Conservation (phyloP, 73 alveolate species). For the Stentor coeruleus region DNA sequence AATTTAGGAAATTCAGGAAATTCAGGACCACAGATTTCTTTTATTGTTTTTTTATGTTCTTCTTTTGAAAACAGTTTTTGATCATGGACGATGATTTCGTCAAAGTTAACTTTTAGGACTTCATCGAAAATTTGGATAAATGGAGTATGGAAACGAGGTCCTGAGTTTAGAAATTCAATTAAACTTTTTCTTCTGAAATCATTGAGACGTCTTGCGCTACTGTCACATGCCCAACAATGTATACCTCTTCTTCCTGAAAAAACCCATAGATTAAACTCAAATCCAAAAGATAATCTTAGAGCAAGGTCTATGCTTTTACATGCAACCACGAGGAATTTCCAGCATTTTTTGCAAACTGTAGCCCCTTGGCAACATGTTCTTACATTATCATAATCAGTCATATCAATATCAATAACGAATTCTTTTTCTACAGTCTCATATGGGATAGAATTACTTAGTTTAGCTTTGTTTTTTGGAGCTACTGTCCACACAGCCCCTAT, state of each 20-base stretch:
- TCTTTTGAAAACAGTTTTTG: background rate
- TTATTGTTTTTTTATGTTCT: background rate
- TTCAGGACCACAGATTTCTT: background rate
- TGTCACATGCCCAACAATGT: conserved; percentile 98
- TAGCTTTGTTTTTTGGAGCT: conserved; percentile 61
- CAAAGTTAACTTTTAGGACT: background rate
- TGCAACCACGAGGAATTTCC: conserved; percentile 91
- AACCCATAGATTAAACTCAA: conserved; percentile 77
- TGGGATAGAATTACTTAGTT: conserved; percentile 14
- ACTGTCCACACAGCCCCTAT: conserved; percentile 89
- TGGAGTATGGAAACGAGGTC: conserved; percentile 15
- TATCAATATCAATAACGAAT: conserved; percentile 96
- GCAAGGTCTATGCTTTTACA: conserved; percentile 67
- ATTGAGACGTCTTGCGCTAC: conserved; percentile 72
- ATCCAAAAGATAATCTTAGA: conserved; percentile 91
- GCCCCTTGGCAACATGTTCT: conserved; percentile 98
- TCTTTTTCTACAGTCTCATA: conserved; percentile 68
- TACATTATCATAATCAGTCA: conserved; percentile 95
- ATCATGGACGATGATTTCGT: conserved; percentile 18
- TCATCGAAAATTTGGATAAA: background rate
- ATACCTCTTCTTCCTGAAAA: conserved; percentile 99
- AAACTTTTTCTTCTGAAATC: conserved; percentile 88
- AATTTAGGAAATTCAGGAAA: background rate
- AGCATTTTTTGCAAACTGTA: conserved; percentile 87
- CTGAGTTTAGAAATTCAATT: conserved; percentile 60